Conservation (phyloP, 192 early-diverging fungal species). For the Coemansia sp. region DNA sequence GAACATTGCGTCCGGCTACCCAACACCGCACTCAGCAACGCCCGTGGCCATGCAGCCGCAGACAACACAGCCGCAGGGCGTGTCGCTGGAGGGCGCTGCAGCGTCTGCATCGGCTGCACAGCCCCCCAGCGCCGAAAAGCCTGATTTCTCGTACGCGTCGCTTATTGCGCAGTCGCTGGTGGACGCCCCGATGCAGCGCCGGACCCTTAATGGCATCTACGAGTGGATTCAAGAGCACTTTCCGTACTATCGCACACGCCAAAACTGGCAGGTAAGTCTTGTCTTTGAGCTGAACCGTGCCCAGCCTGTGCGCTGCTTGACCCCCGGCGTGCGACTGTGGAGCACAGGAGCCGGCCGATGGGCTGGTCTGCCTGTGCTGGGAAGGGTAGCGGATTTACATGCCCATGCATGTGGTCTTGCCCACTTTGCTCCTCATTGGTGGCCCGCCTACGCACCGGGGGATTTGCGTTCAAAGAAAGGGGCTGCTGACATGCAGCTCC, state of each 20-base stretch:
- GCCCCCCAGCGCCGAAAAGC: slow-evolving; percentile 58
- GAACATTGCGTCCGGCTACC: slow-evolving; percentile 50
- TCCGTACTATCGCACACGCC: slow-evolving; percentile 75
- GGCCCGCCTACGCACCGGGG: not conserved
- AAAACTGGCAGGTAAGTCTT: slow-evolving; percentile 55
- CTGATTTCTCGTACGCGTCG: slow-evolving; percentile 78
- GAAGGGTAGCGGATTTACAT: slow-evolving; percentile 34
- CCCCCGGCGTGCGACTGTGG: not conserved
- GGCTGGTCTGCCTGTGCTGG: slow-evolving; percentile 6
- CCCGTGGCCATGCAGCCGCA: slow-evolving; percentile 23
- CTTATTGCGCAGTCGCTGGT: slow-evolving; percentile 82
- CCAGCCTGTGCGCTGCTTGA: not conserved
- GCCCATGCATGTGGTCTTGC: slow-evolving; percentile 39
- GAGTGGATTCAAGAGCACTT: slow-evolving; percentile 76
- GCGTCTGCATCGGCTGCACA: slow-evolving; percentile 6
- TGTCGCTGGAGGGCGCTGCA: slow-evolving; percentile 14
- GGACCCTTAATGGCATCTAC: slow-evolving; percentile 88
- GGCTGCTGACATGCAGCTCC: slow-evolving; percentile 7
- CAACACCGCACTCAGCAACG: slow-evolving; percentile 43
- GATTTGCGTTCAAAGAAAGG: slow-evolving; percentile 16
- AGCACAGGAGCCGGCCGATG: not conserved
- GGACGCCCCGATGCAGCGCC: slow-evolving; percentile 59
- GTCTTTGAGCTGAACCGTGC: no score
- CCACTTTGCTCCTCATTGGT: slow-evolving; percentile 15
- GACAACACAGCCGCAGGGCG: slow-evolving; percentile 12